These are phyloP conservation scores for Ceratobasidium sp. DNA, from an alignment of 1,284 basidiomycete genomes.

Conservation along the genomic window DNA sequence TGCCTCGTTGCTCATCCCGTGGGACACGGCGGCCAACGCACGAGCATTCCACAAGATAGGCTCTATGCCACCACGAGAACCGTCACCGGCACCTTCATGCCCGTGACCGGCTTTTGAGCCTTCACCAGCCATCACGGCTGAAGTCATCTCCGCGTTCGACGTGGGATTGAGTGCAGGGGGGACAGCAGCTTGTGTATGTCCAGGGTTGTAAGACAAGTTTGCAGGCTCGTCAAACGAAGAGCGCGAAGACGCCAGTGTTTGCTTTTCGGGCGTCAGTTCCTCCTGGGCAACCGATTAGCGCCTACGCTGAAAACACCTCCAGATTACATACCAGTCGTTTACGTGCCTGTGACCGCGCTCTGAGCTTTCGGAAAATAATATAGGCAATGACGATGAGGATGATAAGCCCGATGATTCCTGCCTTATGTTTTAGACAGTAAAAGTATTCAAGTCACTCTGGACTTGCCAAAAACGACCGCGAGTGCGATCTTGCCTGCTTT, in stretches of 20 bases:
- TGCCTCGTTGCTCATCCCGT: slow-evolving; percentile 28
- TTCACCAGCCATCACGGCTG: slow-evolving; percentile 26
- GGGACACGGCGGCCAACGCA: slow-evolving; percentile 20
- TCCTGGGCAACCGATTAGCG: slow-evolving; percentile 16
- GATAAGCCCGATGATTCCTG: slow-evolving; percentile 19
- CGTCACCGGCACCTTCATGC: slow-evolving; percentile 3
- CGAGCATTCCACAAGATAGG: slow-evolving; percentile 20
- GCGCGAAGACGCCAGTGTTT: slow-evolving; percentile 1
- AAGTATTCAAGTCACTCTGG: not conserved
- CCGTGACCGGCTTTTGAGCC: slow-evolving; percentile 26
- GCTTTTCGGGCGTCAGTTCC: not conserved
- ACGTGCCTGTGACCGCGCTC: not conserved
- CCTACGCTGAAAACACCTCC: not conserved
- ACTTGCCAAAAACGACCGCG: slow-evolving; percentile 9
- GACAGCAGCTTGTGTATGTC: slow-evolving; percentile 32
- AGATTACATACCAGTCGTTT: slow-evolving; percentile 1
- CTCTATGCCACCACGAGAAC: slow-evolving; percentile 22
- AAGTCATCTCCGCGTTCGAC: slow-evolving; percentile 18
- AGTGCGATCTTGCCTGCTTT: slow-evolving; percentile 13
- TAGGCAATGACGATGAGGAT: slow-evolving; percentile 4
- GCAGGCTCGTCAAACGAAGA: slow-evolving; percentile 24
- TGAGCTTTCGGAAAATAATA: not conserved
- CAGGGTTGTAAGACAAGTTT: slow-evolving; percentile 26
- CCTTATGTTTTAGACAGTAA: not conserved
- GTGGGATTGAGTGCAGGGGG: not conserved